Evolutionary conservation across 371 early-diverging fungal species (phyloP).

Genomic region (Vittaforma corneae): DNA sequence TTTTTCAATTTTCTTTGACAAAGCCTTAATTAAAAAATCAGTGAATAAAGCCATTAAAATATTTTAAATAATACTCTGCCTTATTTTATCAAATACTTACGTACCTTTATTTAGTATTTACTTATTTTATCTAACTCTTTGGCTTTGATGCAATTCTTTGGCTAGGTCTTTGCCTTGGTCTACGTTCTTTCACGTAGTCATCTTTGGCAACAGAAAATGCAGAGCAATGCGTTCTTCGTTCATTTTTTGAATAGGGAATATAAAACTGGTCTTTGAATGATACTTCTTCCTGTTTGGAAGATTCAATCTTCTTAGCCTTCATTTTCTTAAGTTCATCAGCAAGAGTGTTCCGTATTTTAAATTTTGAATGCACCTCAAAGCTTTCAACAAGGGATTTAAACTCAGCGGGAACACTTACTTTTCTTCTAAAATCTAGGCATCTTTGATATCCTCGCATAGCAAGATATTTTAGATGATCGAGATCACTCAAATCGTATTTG

Average conservation of each 20-base stretch:
- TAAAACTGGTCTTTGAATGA: conserved; percentile 39
- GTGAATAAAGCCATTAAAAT: neutral
- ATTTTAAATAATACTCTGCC: neutral
- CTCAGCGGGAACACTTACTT: conserved; percentile 41
- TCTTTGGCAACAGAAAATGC: conserved; percentile 43
- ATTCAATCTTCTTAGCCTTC: conserved; percentile 14
- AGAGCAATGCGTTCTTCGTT: conserved; percentile 29
- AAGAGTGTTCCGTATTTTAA: conserved; percentile 27
- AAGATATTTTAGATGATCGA: conserved; percentile 11
- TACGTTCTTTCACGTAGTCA: conserved; percentile 43
- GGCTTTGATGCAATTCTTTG: neutral
- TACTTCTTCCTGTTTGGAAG: conserved; percentile 6
- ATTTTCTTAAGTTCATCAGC: conserved; percentile 37
- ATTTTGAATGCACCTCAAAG: conserved; percentile 24
- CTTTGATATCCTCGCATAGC: conserved; percentile 41
- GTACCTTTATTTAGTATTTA: neutral
- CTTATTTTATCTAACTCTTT: conserved; percentile 3
- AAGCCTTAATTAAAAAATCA: too few species aligned
- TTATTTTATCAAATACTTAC: neutral
- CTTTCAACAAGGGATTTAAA: conserved; percentile 27
- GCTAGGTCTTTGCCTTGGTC: conserved; percentile 22
- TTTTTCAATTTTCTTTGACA: too few species aligned
- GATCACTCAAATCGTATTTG: conserved; percentile 26
- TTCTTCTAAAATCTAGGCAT: conserved; percentile 44
- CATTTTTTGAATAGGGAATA: conserved; percentile 33